These are phyloP conservation scores for Globisporangium mamillatum DNA, from an alignment of 352 stramenopile species.

Conservation along the genomic window DNA sequence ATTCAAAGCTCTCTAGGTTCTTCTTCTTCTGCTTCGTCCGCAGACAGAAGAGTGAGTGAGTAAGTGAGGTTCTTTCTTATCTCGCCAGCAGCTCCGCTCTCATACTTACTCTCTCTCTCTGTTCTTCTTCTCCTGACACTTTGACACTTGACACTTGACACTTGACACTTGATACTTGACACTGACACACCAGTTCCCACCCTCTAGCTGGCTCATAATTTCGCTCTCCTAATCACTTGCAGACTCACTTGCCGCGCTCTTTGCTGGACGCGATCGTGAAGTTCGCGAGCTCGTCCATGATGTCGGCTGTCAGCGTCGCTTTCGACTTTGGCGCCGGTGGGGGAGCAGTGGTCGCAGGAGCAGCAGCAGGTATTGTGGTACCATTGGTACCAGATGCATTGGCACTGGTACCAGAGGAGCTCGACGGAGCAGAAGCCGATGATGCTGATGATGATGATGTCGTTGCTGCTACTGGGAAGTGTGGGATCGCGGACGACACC, in stretches of 20 bases:
- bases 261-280: slow-evolving; percentile 35
- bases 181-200: background rate
- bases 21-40: background rate
- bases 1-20: background rate
- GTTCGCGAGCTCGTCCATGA: slow-evolving; percentile 43
- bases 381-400: background rate
- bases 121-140: background rate
- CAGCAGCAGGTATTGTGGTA: background rate
- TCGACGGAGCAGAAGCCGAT: background rate
- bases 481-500: slow-evolving; percentile 1
- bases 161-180: background rate
- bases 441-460: background rate
- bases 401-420: background rate
- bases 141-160: slow-evolving; percentile 1
- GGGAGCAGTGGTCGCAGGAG: background rate
- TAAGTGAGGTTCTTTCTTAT: background rate
- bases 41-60: background rate
- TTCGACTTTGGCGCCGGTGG: slow-evolving; percentile 6
- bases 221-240: background rate
- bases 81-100: background rate
- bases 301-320: slow-evolving; percentile 23
- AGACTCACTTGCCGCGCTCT: slow-evolving; percentile 2
- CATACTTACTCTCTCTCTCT: slow-evolving; percentile 1
- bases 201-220: background rate
- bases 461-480: background rate